phyloP scores from a whole-genome alignment of 768 basidiomycete genomes.

The Hygrophoropsis aurantiaca region DNA sequence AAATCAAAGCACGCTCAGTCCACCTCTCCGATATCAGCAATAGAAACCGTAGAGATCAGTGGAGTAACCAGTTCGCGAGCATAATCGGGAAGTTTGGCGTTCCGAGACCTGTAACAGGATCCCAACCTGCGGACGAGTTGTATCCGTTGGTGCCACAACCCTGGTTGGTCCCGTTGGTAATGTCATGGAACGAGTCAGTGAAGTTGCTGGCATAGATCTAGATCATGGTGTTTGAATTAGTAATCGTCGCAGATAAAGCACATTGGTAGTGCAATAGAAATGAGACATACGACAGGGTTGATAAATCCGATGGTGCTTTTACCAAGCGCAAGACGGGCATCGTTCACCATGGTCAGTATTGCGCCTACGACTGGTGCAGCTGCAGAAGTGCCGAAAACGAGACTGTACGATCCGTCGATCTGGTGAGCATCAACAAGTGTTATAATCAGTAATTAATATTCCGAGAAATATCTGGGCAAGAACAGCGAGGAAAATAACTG shows the following conservation, averaged over 20 bases:
- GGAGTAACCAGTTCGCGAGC: constrained; percentile 34
- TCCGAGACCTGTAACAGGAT: constrained; percentile 48
- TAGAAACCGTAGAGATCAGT: too few relatives aligned
- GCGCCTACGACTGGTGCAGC: constrained; percentile 30
- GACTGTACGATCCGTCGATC: constrained; percentile 23
- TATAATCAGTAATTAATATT: too few relatives aligned
- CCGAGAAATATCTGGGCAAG: too few relatives aligned
- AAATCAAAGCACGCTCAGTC: too few relatives aligned
- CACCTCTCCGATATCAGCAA: constrained; percentile 21
- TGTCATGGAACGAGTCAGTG: constrained; percentile 46
- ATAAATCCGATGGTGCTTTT: constrained; percentile 41
- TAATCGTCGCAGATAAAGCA: constrained; percentile 25
- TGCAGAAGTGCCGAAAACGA: constrained; percentile 33
- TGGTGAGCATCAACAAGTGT: constrained; percentile 1
- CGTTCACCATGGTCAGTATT: constrained; percentile 39
- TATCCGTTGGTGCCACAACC: constrained; percentile 45
- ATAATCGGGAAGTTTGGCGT: constrained; percentile 43
- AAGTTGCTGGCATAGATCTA: constrained; percentile 47
- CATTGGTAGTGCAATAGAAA: constrained; percentile 37
- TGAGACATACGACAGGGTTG: constrained; percentile 41
- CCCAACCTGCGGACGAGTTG: constrained; percentile 35
- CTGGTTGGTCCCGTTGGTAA: constrained; percentile 43
- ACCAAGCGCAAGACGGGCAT: constrained; percentile 30
- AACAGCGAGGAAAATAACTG: constrained; percentile 5
- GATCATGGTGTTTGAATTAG: background rate